Evolutionary conservation across 768 basidiomycete species (phyloP).

Genomic region (Lentinula edodes): DNA sequence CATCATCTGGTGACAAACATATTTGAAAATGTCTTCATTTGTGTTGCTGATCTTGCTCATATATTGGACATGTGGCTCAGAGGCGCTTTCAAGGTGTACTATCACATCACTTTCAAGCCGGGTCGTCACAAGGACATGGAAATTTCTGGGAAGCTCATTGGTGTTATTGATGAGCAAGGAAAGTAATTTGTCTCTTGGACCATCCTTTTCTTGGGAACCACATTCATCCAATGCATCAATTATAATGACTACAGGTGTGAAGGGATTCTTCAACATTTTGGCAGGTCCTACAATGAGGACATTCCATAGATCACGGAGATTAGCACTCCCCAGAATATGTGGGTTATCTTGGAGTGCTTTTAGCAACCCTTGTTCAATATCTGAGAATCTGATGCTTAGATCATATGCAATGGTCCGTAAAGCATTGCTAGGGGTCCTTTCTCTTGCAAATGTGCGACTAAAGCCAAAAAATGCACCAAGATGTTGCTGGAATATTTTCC

Average conservation of each 20-base stretch:
- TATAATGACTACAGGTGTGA: neutral
- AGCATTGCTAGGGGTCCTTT: neutral
- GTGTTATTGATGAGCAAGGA: neutral
- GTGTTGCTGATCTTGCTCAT: neutral
- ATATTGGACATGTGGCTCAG: neutral
- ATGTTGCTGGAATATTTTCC: neutral
- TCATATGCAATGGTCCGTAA: neutral
- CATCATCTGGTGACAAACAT: neutral
- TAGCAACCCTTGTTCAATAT: neutral
- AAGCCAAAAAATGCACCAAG: neutral
- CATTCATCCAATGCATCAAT: constrained; percentile 2
- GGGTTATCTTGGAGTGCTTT: neutral
- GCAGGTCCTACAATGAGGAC: neutral
- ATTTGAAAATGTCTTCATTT: neutral
- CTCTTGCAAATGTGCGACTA: neutral
- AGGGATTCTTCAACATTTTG: neutral
- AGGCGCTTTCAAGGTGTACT: neutral
- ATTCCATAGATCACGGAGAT: neutral
- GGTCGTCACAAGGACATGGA: neutral
- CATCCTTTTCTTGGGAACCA: neutral
- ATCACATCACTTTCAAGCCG: neutral
- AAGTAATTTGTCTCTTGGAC: neutral
- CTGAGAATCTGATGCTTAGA: neutral
- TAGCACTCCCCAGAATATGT: neutral
- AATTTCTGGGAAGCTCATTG: neutral